Conservation (phyloP, 2,329 filamentous ascomycete genomes). For the Beauveria sp. region DNA sequence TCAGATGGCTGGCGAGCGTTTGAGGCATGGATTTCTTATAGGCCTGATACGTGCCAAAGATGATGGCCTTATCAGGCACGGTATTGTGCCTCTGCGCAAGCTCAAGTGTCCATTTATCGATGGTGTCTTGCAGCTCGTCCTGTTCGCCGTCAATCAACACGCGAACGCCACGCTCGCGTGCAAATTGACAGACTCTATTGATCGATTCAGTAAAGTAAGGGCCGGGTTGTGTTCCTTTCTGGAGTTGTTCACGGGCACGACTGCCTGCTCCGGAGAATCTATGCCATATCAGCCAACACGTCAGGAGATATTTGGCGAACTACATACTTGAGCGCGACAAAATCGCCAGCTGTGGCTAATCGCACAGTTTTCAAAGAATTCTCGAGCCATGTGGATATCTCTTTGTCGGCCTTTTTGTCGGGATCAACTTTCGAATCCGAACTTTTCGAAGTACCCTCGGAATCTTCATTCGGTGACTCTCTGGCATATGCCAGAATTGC, state of each 20-base stretch:
- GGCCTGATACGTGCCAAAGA: conserved; percentile 76
- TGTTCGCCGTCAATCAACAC: conserved; percentile 8
- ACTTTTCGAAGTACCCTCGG: background rate
- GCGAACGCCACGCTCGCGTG: background rate
- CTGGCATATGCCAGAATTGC: conserved; percentile 7
- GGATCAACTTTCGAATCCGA: background rate
- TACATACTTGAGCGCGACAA: conserved; percentile 8
- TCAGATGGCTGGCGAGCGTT: conserved; percentile 52
- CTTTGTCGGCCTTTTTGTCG: background rate
- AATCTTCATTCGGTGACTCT: background rate
- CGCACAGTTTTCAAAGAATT: conserved; percentile 6
- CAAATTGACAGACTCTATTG: background rate
- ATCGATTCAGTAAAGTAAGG: background rate
- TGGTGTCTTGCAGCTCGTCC: background rate
- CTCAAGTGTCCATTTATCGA: conserved; percentile 5
- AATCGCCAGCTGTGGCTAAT: background rate
- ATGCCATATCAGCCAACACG: background rate
- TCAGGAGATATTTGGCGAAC: no score
- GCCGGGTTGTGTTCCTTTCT: background rate
- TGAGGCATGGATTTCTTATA: conserved; percentile 59
- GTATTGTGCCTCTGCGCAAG: conserved; percentile 22
- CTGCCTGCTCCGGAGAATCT: conserved; percentile 6
- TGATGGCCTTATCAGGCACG: conserved; percentile 52
- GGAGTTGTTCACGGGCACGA: background rate
- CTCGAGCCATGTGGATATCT: background rate